Evolutionary conservation across 176 grass and related monocot genomes (phyloP).

Genomic region (Poa pratensis): DNA sequence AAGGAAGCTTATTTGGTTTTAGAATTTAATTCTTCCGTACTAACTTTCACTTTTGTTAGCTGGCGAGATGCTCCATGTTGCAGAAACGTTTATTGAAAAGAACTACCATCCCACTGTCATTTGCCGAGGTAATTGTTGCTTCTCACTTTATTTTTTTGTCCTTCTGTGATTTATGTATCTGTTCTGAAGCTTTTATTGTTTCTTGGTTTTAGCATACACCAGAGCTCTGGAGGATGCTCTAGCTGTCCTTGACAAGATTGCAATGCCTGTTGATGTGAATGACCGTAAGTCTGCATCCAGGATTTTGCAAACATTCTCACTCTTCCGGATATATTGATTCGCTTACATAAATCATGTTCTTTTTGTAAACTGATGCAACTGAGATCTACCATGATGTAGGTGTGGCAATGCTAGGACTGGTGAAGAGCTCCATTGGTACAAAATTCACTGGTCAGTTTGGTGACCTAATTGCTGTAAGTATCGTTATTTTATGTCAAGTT

Average conservation of each 20-base stretch:
- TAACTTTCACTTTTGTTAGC: constrained; percentile 57
- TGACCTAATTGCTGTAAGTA: constrained; percentile 94
- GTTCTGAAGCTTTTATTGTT: constrained; percentile 36
- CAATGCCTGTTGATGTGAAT: constrained; percentile 85
- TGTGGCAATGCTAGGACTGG: constrained; percentile 64
- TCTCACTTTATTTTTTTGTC: not conserved
- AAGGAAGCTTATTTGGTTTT: not conserved
- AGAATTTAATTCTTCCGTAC: not conserved
- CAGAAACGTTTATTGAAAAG: constrained; percentile 89
- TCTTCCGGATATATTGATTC: not conserved
- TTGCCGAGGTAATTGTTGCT: constrained; percentile 70
- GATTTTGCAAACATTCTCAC: constrained; percentile 22
- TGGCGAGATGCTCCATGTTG: constrained; percentile 99
- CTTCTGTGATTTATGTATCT: not conserved
- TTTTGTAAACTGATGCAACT: constrained; percentile 20
- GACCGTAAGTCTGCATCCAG: constrained; percentile 80
- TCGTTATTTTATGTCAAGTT: constrained; percentile 16
- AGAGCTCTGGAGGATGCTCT: constrained; percentile 92
- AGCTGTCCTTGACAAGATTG: constrained; percentile 80
- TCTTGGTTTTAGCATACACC: constrained; percentile 55
- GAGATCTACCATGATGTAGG: constrained; percentile 46
- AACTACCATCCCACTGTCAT: constrained; percentile 95
- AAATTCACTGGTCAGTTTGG: constrained; percentile 99
- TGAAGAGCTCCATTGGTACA: constrained; percentile 96
- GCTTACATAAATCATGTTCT: not conserved